Evolutionary conservation across 768 basidiomycete genomes (phyloP), one percentile per base, ranked within the genome.

Genomic region (Collybia mongolica): DNA sequence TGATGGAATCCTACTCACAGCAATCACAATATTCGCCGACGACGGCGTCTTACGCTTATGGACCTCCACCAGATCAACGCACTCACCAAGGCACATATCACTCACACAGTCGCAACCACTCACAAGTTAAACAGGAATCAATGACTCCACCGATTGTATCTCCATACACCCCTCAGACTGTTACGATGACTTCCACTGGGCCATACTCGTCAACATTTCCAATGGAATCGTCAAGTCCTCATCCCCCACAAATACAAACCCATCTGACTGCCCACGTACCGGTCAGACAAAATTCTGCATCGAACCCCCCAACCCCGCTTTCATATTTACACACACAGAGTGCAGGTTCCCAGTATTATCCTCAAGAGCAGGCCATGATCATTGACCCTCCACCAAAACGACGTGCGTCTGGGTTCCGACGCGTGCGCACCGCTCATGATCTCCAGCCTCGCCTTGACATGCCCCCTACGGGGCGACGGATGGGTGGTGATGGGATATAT

Each of bases 391-490:
- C 67, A 54, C 81, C 80, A 53, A 84, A 82, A 65, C 79, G 86
- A 60, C 79, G 89, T 29, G 78, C 84, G 7, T 77, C 81, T 49
- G 95, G 90, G 18, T 88, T 95, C 63, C 81, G 88, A 62, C 79
- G 88, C 53, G 81, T 97, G 15, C 82, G 87, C 53, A 86, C 87
- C 57, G 73, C 71, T 56, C 79, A 82, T 53, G 94, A 97, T 68
- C 70, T 96, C 26, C 81, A 84, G 49, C 91, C 95, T 42, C 80
- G 83, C 50, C 72, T 86, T 56, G 88, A 88, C 66, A 61, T 66
- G 19, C 74, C 80, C 43, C 79, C 85, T 12, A 57, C 71, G 6
- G 89, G 84, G 18, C 79, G 93, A 60, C 75, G 94, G 48, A 86
- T 94, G 68, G 88, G 89, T 59, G 74, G 84, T 39, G 83, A 75